Conservation (phyloP, 441 rosid species). For the Hypseocharis bilobata region DNA sequence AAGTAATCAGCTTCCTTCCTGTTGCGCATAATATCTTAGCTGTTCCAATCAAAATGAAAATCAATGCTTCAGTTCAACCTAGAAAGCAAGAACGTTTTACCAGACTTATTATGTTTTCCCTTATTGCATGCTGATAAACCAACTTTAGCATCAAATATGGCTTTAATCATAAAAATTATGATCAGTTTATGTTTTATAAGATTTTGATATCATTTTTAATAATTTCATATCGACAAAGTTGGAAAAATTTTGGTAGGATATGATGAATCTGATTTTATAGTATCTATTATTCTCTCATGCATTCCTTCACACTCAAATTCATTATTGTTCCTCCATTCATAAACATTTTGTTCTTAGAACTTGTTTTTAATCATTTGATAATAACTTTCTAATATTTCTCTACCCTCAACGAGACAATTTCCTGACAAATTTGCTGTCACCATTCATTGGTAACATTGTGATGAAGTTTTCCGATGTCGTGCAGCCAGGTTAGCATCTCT, state of each 20-base stretch:
- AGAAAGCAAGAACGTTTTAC: neutral
- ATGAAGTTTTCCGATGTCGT: slow-evolving; percentile 19
- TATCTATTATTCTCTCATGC: neutral
- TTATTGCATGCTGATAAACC: neutral
- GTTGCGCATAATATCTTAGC: neutral
- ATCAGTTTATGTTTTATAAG: neutral
- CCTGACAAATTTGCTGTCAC: neutral
- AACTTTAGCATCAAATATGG: neutral
- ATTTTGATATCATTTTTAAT: neutral
- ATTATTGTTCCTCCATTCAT: neutral
- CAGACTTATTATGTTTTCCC: neutral
- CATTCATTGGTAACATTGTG: slow-evolving; percentile 6
- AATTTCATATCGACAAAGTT: neutral
- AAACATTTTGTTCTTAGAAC: neutral
- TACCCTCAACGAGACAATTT: slow-evolving; percentile 7
- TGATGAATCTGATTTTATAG: neutral
- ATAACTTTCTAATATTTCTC: neutral
- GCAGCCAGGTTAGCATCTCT: slow-evolving; percentile 48
- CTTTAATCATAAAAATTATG: neutral
- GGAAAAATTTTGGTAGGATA: neutral
- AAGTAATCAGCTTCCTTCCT: slow-evolving; percentile 29
- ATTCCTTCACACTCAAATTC: neutral
- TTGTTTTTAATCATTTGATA: neutral
- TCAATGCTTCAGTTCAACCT: slow-evolving; percentile 1
- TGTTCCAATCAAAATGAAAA: slow-evolving; percentile 9